Evolutionary conservation across 2,329 filamentous ascomycete genomes (phyloP).

Genomic region (Trichoderma cornu-damae): DNA sequence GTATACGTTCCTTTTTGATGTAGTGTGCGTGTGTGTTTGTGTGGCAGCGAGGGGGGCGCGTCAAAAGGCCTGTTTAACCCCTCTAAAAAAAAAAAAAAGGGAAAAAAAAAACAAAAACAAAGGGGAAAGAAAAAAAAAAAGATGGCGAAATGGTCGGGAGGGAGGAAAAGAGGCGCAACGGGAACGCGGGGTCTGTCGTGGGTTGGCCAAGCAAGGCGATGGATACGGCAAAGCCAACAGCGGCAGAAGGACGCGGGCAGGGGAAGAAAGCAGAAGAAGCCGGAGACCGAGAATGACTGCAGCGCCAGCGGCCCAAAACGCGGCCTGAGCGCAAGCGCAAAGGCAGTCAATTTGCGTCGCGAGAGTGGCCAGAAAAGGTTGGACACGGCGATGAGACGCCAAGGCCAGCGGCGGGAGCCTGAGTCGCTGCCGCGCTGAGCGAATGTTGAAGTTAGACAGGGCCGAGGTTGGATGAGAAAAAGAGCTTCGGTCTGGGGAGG

Average conservation of each 20-base stretch:
- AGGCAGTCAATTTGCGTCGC: slow-evolving; percentile 16
- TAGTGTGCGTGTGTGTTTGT: neutral
- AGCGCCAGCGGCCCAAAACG: slow-evolving; percentile 15
- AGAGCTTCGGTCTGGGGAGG: slow-evolving; percentile 15
- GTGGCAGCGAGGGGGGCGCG: slow-evolving; percentile 14
- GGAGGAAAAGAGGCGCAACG: slow-evolving; percentile 8
- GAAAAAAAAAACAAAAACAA: slow-evolving; percentile 16
- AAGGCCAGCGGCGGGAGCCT: neutral
- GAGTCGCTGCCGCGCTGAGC: neutral
- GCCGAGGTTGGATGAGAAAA: slow-evolving; percentile 8
- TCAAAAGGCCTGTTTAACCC: slow-evolving; percentile 14
- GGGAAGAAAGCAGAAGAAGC: neutral
- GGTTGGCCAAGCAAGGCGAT: neutral
- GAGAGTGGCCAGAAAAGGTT: slow-evolving; percentile 9
- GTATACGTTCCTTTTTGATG: neutral
- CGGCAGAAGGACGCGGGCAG: neutral
- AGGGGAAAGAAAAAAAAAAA: slow-evolving; percentile 3
- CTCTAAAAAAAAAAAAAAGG: slow-evolving; percentile 17
- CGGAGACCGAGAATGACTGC: slow-evolving; percentile 11
- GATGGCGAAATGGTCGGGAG: neutral
- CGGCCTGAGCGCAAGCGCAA: slow-evolving; percentile 15
- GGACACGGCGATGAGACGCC: slow-evolving; percentile 7
- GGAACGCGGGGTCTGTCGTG: slow-evolving; percentile 17
- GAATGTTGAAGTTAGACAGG: neutral
- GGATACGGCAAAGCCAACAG: slow-evolving; percentile 4